Base-by-base conservation (phyloP, 345 rosid genomes). In the Ailanthus altissimus region DNA sequence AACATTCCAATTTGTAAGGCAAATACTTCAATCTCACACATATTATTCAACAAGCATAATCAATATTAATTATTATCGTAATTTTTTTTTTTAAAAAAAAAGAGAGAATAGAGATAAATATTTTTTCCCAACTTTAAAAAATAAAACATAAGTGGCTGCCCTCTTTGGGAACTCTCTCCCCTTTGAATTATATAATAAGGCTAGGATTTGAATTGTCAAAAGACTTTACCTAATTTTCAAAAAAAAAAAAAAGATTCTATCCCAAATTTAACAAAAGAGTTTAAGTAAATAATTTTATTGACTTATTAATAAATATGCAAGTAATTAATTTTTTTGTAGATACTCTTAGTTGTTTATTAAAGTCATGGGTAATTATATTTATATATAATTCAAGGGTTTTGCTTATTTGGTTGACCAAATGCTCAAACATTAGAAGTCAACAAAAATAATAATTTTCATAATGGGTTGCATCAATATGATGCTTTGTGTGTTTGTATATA, bases 351-450 rank as follows among this genome's bases (percentile, higher is more conserved):
- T 32, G 3, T 32, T 32, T 1, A 1, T 32, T 32, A 1, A 32
- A 32, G 38, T 32, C 38, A 32, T 32, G 38, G 3, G 1, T 32
- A 32, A 32, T 32, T 1, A 32, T 32, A n/a, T n/a, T n/a, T n/a
- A 23, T 12, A 38, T 38, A 14, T 67, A 54, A n/a, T 50, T 71
- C 18, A 11, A 53, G 16, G 8, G 45, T 23, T 25, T 73, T 45
- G 56, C 68, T 73, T 25, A 59, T 73, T 32, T 45, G 38, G 70
- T 74, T 70, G 77, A 70, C 81, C 73, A 63, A 60, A 72, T 26
- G 40, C 40, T 38, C n/a, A 16, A 43, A 38, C 26, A 47, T 74
- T 25, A 47, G 9, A 79, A 80, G 81, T 83, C 85, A 83, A 79
- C 76, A 72, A 54, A 54, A 76, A 72, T 21, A 64, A 69, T 23